These are phyloP conservation scores for Royoungia palumana DNA, from an alignment of 768 basidiomycete genomes.

Conservation along the genomic window DNA sequence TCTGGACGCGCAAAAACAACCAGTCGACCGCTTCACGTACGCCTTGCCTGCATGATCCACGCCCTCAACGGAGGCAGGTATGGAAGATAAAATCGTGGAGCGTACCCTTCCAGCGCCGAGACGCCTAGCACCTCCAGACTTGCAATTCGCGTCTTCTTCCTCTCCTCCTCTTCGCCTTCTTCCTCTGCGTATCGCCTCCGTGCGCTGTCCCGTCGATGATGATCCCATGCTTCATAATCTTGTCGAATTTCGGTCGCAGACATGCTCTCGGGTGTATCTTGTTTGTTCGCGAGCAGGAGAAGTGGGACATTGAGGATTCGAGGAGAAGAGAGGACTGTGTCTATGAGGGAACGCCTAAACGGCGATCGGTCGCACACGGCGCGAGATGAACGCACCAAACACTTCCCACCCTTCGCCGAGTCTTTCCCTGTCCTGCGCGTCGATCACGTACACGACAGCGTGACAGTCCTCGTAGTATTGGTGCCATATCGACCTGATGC, in stretches of 20 bases:
- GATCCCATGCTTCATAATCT: slow-evolving; percentile 85
- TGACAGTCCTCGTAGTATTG: slow-evolving; percentile 96
- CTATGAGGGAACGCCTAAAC: slow-evolving; percentile 30
- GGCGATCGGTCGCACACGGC: background rate
- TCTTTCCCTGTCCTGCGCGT: slow-evolving; percentile 86
- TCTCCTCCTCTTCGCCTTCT: slow-evolving; percentile 42
- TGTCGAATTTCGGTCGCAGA: slow-evolving; percentile 90
- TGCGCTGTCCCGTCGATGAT: slow-evolving; percentile 67
- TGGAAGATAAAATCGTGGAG: background rate
- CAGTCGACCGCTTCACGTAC: slow-evolving; percentile 90
- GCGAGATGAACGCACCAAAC: slow-evolving; percentile 62
- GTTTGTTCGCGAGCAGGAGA: slow-evolving; percentile 93
- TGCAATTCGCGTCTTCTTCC: slow-evolving; percentile 56
- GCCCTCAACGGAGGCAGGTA: background rate
- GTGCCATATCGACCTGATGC: slow-evolving; percentile 93
- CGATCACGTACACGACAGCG: slow-evolving; percentile 93
- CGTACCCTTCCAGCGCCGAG: slow-evolving; percentile 87
- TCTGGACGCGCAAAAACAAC: slow-evolving; percentile 92
- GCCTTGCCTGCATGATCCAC: slow-evolving; percentile 58
- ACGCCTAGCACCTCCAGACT: slow-evolving; percentile 88
- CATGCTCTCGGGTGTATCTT: slow-evolving; percentile 76
- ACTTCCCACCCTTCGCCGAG: slow-evolving; percentile 95
- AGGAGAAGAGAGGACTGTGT: slow-evolving; percentile 83
- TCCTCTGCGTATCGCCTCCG: slow-evolving; percentile 50
- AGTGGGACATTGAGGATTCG: slow-evolving; percentile 89